Percentiles rank a stretch among this genome's conserved stretches.
Evolutionary conservation across 139 green algal genomes (phyloP).

Genomic region (Pleodorina starrii): DNA sequence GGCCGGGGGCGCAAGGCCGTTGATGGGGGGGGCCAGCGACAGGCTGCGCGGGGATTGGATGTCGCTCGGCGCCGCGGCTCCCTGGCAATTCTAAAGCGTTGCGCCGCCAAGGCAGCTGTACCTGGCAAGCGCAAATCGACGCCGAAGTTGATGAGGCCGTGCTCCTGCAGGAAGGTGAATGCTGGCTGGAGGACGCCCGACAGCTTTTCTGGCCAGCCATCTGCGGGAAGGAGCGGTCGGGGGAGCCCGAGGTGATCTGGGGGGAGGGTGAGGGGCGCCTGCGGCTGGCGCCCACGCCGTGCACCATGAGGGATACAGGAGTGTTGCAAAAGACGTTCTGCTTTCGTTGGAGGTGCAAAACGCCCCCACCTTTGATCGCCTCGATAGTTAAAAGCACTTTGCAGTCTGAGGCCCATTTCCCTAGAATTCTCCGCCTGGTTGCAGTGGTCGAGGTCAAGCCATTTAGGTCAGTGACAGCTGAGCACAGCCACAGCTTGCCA

Average conservation of each 20-base stretch:
- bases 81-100: too few species aligned
- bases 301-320: too few species aligned
- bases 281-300: background rate
- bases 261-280: background rate
- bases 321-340: too few species aligned
- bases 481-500: too few species aligned
- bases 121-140: background rate
- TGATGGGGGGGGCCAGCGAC: too few species aligned
- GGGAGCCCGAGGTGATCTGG: background rate
- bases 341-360: background rate
- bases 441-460: background rate
- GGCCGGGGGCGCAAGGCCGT: background rate
- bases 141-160: slow-evolving; percentile 85
- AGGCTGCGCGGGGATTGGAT: too few species aligned
- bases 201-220: slow-evolving; percentile 20
- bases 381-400: background rate
- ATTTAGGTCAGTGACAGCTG: too few species aligned
- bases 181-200: slow-evolving; percentile 51
- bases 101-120: too few species aligned
- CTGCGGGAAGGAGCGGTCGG: background rate
- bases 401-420: slow-evolving; percentile 12
- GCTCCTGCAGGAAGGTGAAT: slow-evolving; percentile 72
- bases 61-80: too few species aligned
- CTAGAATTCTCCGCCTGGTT: slow-evolving; percentile 23
- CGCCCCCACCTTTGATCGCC: background rate